Evolutionary conservation across 1,139 yeast genomes (phyloP), one percentile per base, ranked within the genome.

Genomic region (Suhomyces chickasaworum): DNA sequence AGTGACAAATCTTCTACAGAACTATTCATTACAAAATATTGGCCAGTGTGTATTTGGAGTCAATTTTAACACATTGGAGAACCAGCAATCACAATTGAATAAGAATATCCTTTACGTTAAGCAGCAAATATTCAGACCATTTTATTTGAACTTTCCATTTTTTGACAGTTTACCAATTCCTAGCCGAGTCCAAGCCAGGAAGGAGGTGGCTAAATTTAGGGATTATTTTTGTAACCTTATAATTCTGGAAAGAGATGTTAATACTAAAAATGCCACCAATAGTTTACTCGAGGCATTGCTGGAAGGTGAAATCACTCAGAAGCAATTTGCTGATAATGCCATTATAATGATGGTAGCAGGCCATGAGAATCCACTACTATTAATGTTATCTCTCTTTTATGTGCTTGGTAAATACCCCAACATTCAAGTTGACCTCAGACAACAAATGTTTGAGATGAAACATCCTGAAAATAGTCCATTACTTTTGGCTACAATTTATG

Each of bases 341-440:
- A 76, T 80, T 15, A 81, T 82, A 22, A 64, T 80, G 2, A 65
- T 81, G 63, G 78, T 82, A 39, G 78, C 87, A 0, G 86, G 86
- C 0, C 86, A 82, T 59, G 87, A 82, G 53, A 82, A 82, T 49
- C 87, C 87, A 0, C 81, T 79, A 49, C 56, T 82, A 17, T 61
- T 81, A 13, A 57, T 81, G 53, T 71, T 78, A 1, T 78, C 84
- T 0, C 55, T 78, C 3, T 54, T 82, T 7, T 81, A 73, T 51
- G 57, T 78, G 8, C 54, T 81, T 30, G 78, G 79, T 1, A 80
- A 79, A 49, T 45, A 63, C 41, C 60, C 61, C 0, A 40, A 54
- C 0, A 57, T 74, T 45, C 85, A 81, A 54, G 41, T 50, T 1
- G 49, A 48, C 12, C 52, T 80, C 13, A 59, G 80, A 44, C 44